A percentile compares a stretch with the other conserved stretches of the same genome.
Evolutionary conservation across 495 filamentous ascomycete genomes (phyloP).

Genomic region (Penicillium paradoxum): DNA sequence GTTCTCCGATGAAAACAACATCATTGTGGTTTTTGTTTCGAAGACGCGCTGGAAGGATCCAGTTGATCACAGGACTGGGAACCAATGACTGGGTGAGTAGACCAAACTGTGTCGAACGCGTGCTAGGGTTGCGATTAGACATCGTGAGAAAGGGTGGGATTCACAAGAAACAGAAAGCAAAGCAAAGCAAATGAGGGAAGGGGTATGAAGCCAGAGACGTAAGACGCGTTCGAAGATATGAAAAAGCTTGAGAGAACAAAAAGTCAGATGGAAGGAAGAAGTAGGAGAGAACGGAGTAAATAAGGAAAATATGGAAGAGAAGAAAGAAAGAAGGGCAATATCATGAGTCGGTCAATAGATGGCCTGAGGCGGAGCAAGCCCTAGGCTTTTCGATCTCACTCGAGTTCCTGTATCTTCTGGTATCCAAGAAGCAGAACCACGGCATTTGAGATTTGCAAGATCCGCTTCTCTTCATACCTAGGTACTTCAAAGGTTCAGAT

Average conservation of each 20-base stretch:
- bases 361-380: neutral
- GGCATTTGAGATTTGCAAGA: neutral
- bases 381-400: neutral
- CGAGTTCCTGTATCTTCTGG: no score
- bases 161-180: neutral
- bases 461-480: neutral
- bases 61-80: constrained; percentile 68
- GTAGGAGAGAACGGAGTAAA: neutral
- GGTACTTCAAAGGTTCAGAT: neutral
- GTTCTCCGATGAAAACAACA: constrained; percentile 82
- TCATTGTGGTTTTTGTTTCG: constrained; percentile 67
- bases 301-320: neutral
- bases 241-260: no score
- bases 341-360: neutral
- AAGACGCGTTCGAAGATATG: no score
- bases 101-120: constrained; percentile 35
- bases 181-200: neutral
- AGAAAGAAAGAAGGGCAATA: neutral
- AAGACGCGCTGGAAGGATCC: constrained; percentile 75
- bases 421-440: neutral
- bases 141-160: neutral
- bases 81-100: constrained; percentile 73
- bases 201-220: neutral
- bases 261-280: neutral
- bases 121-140: neutral